Base-by-base conservation (phyloP, 2,329 filamentous ascomycete genomes). In the Pseudogymnoascus sp. region DNA sequence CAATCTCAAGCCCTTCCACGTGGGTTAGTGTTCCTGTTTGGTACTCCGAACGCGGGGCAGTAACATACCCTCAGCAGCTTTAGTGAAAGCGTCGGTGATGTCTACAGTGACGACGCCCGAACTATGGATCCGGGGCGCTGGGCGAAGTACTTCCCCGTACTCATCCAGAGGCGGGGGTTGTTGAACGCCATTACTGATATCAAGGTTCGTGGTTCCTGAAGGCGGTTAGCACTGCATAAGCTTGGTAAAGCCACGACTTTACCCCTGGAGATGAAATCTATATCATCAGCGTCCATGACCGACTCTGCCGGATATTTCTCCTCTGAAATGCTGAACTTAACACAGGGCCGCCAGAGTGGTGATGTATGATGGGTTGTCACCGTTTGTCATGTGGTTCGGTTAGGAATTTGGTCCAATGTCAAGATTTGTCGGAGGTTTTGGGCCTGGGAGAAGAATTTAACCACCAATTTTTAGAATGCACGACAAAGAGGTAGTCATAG, bases 1-100 rank as follows among this genome's bases (percentile, higher is more conserved):
- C 94, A 6, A 89, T 85, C 55, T 83, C 77, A 63, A 97, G 79
- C 65, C 85, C 92, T 96, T 65, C 29, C 29, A 4, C 17, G 10
- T 35, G n/a, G 29, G 29, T 55, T 55, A 55, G 29, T 55, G 13
- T 55, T 55, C 35, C 29, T 55, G 9, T 55, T 55, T 3, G 25
- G 44, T 29, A 29, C 25, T 51, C 35, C 58, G 21, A n/a, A 39
- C 35, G 39, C 27, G 42, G 59, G 48, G 39, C 41, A 55, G 58
- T 58, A 66, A 66, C 79, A 60, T 73, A 87, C 84, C 77, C 61
- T 78, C 75, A 25, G 80, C 78, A 9, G 84, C 85, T 21, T 77
- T 69, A 5, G 73, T 71, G 67, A 88, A 87, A 65, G 77, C 77
- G 15, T 79, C 71, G 1, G 84, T 87, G 60, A 88, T 84, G 68